phyloP scores from a whole-genome alignment of 202 grass and related monocot species.

The Setaria italica region DNA sequence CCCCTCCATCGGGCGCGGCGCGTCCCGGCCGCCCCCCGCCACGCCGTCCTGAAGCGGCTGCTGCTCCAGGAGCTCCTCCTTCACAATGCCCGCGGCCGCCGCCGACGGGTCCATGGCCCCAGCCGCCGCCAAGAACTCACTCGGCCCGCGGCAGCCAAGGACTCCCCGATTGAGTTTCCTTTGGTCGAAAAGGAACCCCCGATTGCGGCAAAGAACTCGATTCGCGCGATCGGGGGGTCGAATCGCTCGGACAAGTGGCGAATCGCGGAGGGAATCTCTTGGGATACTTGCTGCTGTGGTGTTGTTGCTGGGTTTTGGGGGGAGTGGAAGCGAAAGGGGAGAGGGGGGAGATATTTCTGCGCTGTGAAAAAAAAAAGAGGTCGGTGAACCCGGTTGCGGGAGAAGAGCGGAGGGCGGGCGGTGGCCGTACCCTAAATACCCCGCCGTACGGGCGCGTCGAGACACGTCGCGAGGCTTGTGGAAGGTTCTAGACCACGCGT shows the following conservation, averaged over 20 bases:
- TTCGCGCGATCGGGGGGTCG: neutral
- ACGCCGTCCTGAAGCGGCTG: constrained; percentile 8
- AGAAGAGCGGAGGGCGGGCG: neutral
- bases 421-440: constrained; percentile 38
- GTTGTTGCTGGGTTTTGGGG: neutral
- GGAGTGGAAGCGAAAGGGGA: neutral
- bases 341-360: neutral
- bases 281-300: constrained; percentile 17
- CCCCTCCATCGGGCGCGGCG: constrained; percentile 62
- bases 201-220: neutral
- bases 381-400: neutral
- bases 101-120: constrained; percentile 36
- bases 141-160: neutral
- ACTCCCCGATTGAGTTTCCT: neutral
- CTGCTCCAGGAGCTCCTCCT: constrained; percentile 63
- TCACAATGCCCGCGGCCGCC: constrained; percentile 49
- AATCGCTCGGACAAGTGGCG: neutral
- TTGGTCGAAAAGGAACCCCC: neutral
- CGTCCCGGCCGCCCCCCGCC: neutral
- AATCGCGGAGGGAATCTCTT: neutral
- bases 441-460: constrained; percentile 35
- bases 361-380: neutral
- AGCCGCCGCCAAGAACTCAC: neutral
- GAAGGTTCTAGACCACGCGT: constrained; percentile 59
- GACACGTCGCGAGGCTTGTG: constrained; percentile 43